Base-by-base conservation (phyloP, 2,329 filamentous ascomycete genomes). In the Onygenales sp. region DNA sequence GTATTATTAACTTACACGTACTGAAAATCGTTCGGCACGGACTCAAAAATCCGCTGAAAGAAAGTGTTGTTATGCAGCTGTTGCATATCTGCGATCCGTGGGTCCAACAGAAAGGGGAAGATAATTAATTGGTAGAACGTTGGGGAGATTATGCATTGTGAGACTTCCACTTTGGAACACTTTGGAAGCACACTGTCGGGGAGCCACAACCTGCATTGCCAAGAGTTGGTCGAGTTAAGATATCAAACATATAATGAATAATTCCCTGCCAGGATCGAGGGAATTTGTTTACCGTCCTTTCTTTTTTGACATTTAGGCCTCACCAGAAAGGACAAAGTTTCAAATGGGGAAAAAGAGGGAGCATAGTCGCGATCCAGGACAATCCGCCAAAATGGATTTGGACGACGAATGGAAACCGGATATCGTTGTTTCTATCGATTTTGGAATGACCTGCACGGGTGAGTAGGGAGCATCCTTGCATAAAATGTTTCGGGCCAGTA, bases 381-480 rank as follows among this genome's bases (percentile, higher is more conserved):
- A 35, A n/a, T 10, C 14, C 17, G 2, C 3, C 32, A 5, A 21
- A 8, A 47, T 38, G n/a, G 52, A 45, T 43, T 45, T 47, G 21
- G 35, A 31, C 27, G 57, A 59, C 14, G 55, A 59, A 54, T 63
- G 58, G 54, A 50, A 43, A 7, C 64, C 65, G 1, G 63, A 67
- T 46, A 42, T 51, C 13, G 51, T 51, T 7, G 52, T 54, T 31
- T 47, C 38, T n/a, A 35, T 55, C 17, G 51, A 55, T 31, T 53
- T 55, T 42, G 54, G 50, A 27, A 50, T 55, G 51, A 53, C 54
- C 17, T 53, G 50, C 21, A 55, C 51, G 39, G 45, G 54, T 53
- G 46, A 14, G 39, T 52, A 31, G 43, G 14, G 11, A 14, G 43
- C 59, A 63, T 49, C 56, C 27, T 9, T n/a, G 9, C 11, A 47